Percentiles rank a stretch among this genome's conserved stretches.
These are phyloP conservation scores for Lichtheimia ramosa DNA, from an alignment of 371 early-diverging fungal species.

Conservation along the genomic window DNA sequence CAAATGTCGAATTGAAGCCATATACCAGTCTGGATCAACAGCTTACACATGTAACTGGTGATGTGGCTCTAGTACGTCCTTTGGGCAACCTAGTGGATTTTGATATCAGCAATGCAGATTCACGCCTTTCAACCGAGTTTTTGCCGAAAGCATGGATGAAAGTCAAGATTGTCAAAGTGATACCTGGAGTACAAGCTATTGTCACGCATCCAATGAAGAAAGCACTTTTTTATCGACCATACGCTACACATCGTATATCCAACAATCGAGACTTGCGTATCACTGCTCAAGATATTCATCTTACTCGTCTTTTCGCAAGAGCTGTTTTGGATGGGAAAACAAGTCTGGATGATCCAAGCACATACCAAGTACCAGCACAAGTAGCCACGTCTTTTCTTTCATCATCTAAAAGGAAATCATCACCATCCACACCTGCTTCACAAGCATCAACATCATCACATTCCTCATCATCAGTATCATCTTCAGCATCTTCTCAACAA, in stretches of 20 bases:
- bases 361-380: background rate
- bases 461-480: constrained; percentile 1
- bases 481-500: constrained; percentile 1
- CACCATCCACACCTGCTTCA: background rate
- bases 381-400: background rate
- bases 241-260: constrained; percentile 25
- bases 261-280: constrained; percentile 19
- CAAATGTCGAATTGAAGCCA: constrained; percentile 9
- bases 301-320: constrained; percentile 23
- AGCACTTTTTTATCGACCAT: constrained; percentile 29
- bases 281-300: constrained; percentile 20
- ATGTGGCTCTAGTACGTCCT: constrained; percentile 32
- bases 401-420: too few relatives aligned
- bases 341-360: background rate
- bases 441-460: background rate
- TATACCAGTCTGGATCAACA: background rate
- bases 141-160: constrained; percentile 48
- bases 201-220: constrained; percentile 34
- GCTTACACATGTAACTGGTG: constrained; percentile 19
- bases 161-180: constrained; percentile 25
- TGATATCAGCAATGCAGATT: constrained; percentile 16
- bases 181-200: constrained; percentile 21
- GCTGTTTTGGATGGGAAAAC: constrained; percentile 1
- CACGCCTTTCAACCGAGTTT: constrained; percentile 21
- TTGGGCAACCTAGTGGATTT: constrained; percentile 33